Base-by-base conservation (phyloP, 2,329 filamentous ascomycete species). In the Hymenoscyphus albidus region DNA sequence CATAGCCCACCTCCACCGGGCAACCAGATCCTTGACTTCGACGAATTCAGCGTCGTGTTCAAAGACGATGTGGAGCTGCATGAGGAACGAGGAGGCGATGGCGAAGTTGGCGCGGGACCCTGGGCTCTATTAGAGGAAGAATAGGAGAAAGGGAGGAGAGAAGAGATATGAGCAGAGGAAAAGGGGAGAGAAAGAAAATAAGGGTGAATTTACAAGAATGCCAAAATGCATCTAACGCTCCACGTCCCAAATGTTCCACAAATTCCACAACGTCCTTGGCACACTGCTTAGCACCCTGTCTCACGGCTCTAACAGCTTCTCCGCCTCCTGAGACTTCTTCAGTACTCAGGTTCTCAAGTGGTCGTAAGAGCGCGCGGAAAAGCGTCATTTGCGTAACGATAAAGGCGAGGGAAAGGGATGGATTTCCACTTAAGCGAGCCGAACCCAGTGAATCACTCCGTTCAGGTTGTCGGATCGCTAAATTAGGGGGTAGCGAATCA, bases 301-400 rank as follows among this genome's bases (percentile, higher is more conserved):
- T 67, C 5, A 74, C 73, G 1, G 72, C 72, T 44, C 72, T 65
- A 4, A 74, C 72, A 1, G 72, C 72, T 35, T 62, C 54, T 13
- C 71, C 63, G 27, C 69, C 69, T 3, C 67, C 67, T 4, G 69
- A 61, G 14, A 69, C 69, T 58, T 73, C 71, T 59, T 73, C 70
- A 10, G 69, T 66, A 5, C 64, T 69, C 1, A 72, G 31, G 61
- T 71, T 71, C n/a, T 74, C 71, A 5, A 76, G 65, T 1, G 75
- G 75, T 39, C 75, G 68, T 1, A 76, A 64, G 2, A 77, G 66
- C 5, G 75, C 75, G 0, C 74, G 69, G 60, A 76, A 76, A 10
- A 77, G 68, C 5, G 73, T 76, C 74, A 77, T 76, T 7, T 73
- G 74, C 6, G 75, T 74, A 12, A 76, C 72, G 9, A 76, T 74